phyloP scores from a whole-genome alignment of 140 eudicot species.

The Stevia rebaudiana region DNA sequence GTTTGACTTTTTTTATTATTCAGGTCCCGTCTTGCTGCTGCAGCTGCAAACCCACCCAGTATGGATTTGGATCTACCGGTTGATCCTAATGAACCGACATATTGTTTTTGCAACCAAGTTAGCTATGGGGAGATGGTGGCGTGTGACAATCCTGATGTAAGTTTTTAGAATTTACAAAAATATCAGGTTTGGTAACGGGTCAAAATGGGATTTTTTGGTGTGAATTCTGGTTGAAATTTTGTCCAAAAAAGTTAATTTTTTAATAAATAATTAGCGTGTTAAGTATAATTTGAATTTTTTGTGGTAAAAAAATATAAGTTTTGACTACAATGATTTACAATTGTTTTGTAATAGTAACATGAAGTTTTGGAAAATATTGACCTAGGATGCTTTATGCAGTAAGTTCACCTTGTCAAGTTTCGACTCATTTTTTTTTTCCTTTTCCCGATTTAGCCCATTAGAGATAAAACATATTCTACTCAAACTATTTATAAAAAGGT shows the following conservation, averaged over 20 bases:
- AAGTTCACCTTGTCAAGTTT: too few relatives aligned
- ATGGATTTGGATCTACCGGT: slow-evolving; percentile 94
- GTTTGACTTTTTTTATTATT: not conserved
- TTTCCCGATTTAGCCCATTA: not conserved
- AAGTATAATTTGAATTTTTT: not conserved
- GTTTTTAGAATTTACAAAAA: slow-evolving; percentile 20
- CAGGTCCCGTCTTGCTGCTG: slow-evolving; percentile 65
- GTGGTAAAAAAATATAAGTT: not conserved
- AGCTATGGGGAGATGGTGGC: slow-evolving; percentile 98
- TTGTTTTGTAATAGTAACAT: not conserved
- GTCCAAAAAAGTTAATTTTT: not conserved
- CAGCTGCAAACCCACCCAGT: slow-evolving; percentile 48
- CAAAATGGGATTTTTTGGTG: not conserved
- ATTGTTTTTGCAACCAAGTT: slow-evolving; percentile 84
- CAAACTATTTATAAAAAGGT: not conserved
- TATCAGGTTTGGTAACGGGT: not conserved
- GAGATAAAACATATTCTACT: not conserved
- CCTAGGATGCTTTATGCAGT: not conserved
- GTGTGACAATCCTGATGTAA: slow-evolving; percentile 82
- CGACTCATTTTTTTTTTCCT: not conserved
- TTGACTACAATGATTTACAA: not conserved
- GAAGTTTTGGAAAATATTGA: not conserved
- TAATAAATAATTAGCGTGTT: not conserved
- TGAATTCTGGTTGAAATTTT: not conserved
- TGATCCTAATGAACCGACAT: slow-evolving; percentile 95